Conservation (phyloP, 2,329 filamentous ascomycete genomes). For the Exophiala sideris region DNA sequence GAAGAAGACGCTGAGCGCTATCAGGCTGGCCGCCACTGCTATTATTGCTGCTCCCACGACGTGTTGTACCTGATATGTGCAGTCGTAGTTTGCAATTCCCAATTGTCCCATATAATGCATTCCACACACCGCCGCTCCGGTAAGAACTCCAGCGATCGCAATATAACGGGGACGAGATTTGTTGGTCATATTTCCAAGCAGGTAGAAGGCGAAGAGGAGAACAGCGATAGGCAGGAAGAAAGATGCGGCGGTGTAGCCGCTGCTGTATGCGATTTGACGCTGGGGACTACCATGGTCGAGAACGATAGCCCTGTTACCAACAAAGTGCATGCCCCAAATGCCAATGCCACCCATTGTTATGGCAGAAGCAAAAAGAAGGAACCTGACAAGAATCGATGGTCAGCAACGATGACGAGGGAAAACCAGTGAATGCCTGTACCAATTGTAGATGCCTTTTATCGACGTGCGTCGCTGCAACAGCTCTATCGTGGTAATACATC, state of each 20-base stretch:
- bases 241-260: conserved; percentile 69
- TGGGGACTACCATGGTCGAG: conserved; percentile 60
- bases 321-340: conserved; percentile 79
- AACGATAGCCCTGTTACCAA: conserved; percentile 72
- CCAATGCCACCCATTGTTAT: conserved; percentile 70
- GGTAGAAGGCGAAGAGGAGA: conserved; percentile 67
- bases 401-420: background rate
- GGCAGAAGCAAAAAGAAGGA: conserved; percentile 62
- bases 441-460: conserved; percentile 64
- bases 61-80: conserved; percentile 57
- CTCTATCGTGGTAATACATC: conserved; percentile 75
- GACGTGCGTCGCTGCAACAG: conserved; percentile 74
- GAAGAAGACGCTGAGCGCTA: conserved; percentile 74
- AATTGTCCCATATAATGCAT: conserved; percentile 90
- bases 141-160: conserved; percentile 62
- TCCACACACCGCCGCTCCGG: conserved; percentile 71
- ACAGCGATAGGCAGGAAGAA: conserved; percentile 78
- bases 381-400: conserved; percentile 39
- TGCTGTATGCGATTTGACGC: conserved; percentile 71
- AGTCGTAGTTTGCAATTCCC: conserved; percentile 72
- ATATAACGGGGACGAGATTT: conserved; percentile 58
- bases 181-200: conserved; percentile 58
- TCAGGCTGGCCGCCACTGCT: conserved; percentile 66
- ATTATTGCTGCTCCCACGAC: conserved; percentile 69
- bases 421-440: conserved; percentile 44